Conservation (phyloP, 2,329 filamentous ascomycete species). For the Apiospora saccharicola region DNA sequence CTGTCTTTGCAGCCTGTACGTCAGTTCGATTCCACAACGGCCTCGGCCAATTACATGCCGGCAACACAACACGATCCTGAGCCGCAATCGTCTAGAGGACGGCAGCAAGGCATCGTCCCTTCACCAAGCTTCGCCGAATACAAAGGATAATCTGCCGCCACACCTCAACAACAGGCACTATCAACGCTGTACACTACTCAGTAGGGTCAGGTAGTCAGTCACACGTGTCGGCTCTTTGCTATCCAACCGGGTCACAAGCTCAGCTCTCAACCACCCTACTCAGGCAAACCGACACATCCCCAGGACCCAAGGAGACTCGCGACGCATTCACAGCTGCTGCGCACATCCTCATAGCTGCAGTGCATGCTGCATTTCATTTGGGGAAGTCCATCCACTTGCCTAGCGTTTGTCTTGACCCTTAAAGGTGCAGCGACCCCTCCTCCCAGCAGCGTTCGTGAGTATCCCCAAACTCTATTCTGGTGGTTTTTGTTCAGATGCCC, state of each 20-base stretch:
- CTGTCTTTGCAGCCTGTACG: constrained; percentile 5
- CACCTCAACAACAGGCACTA: neutral
- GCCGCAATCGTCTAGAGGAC: constrained; percentile 38
- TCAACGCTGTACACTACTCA: constrained; percentile 1
- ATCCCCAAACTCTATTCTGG: neutral
- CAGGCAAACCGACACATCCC: constrained; percentile 2
- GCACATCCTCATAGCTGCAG: neutral
- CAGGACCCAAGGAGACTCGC: neutral
- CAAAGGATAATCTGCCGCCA: constrained; percentile 19
- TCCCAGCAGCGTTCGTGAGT: constrained; percentile 20
- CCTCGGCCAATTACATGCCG: constrained; percentile 42
- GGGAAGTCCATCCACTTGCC: neutral
- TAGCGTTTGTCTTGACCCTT: neutral
- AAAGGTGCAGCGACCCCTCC: constrained; percentile 1
- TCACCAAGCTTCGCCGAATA: constrained; percentile 10
- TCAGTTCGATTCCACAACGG: constrained; percentile 22
- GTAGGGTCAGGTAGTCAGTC: neutral
- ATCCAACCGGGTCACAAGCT: constrained; percentile 16
- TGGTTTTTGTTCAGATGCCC: neutral
- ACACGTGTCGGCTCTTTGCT: constrained; percentile 3
- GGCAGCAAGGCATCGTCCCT: constrained; percentile 13
- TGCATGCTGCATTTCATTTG: neutral
- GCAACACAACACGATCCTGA: constrained; percentile 41
- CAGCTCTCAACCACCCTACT: constrained; percentile 17
- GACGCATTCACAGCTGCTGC: neutral